Percentiles rank a stretch among this genome's conserved stretches.
Conservation (phyloP, 495 filamentous ascomycete genomes). For the Tuber calosporum region DNA sequence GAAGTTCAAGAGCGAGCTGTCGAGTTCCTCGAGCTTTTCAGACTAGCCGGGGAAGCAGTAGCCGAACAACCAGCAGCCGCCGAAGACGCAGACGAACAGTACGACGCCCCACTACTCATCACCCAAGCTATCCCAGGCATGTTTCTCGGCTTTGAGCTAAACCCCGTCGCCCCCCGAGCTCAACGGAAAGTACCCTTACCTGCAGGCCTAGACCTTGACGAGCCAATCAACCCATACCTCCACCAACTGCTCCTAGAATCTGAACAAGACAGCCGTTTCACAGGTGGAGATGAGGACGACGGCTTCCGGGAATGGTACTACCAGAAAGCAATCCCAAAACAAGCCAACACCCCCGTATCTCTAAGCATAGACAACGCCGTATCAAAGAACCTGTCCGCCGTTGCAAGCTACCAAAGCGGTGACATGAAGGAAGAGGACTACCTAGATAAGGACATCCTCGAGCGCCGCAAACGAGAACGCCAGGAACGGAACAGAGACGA, state of each 20-base stretch:
- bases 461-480: slow-evolving; percentile 60
- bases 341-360: slow-evolving; percentile 41
- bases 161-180: slow-evolving; percentile 76
- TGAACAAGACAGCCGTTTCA: slow-evolving; percentile 47
- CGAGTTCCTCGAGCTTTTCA: slow-evolving; percentile 81
- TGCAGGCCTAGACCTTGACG: slow-evolving; percentile 61
- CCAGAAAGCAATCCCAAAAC: slow-evolving; percentile 41
- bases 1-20: slow-evolving; percentile 96
- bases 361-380: slow-evolving; percentile 51
- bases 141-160: slow-evolving; percentile 77
- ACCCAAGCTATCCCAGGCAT: slow-evolving; percentile 81
- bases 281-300: slow-evolving; percentile 49
- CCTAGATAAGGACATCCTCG: slow-evolving; percentile 57
- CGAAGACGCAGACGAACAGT: slow-evolving; percentile 46
- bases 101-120: slow-evolving; percentile 69
- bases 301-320: slow-evolving; percentile 73
- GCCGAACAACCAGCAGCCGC: slow-evolving; percentile 53
- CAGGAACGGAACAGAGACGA: slow-evolving; percentile 79
- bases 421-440: slow-evolving; percentile 57
- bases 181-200: slow-evolving; percentile 83
- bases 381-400: slow-evolving; percentile 40
- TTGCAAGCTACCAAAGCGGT: slow-evolving; percentile 50
- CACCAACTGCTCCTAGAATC: slow-evolving; percentile 55
- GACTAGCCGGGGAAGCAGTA: slow-evolving; percentile 72
- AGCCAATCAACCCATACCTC: slow-evolving; percentile 73